Evolutionary conservation across 2,329 filamentous ascomycete species (phyloP), one percentile per base, ranked within the genome.

Genomic region (Aureobasidium sp.): DNA sequence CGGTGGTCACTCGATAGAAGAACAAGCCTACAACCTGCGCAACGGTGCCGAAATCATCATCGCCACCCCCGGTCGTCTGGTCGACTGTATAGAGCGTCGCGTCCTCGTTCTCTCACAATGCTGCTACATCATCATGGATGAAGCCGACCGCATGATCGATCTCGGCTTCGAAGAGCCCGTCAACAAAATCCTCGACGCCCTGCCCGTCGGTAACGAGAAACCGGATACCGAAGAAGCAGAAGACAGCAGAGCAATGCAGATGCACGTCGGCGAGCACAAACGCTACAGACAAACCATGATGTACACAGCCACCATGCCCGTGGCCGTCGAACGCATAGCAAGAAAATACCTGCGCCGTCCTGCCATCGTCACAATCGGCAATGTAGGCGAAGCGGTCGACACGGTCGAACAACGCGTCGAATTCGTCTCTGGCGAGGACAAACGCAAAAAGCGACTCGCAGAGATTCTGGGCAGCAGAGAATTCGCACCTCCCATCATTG

Each of bases 291-390:
- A 98, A 70, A 98, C 93, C 0, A 98, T 98, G 93, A 98, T 98
- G 93, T 98, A 97, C 81, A 97, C 93, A 59, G 93, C 93, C 50
- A 98, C 93, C 24, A 98, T 98, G 93, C 90, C 93, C 1, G 74
- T 87, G 0, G 82, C 87, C 0, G 88, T 98, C 14, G 93, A 98
- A 68, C 87, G 88, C 58, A 97, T 98, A 59, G 93, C 93, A n/a
- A 86, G 90, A 63, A 95, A 95, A 67, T 98, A 98, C 66, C 81
- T 97, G 14, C 86, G 91, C 1, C 83, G 93, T 11, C 93, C 93
- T 0, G 93, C 93, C 17, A 93, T 90, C 47, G 90, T 96, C 34
- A 95, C 87, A 0, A 97, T 98, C 59, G 93, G 93, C 58, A 95
- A 94, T 64, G 82, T 84, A 1, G 93, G 93, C 63, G 91, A 98